Percentiles rank a stretch among this genome's conserved stretches.
phyloP scores from a whole-genome alignment of 768 basidiomycete species.

The Kwoniella shandongensis region DNA sequence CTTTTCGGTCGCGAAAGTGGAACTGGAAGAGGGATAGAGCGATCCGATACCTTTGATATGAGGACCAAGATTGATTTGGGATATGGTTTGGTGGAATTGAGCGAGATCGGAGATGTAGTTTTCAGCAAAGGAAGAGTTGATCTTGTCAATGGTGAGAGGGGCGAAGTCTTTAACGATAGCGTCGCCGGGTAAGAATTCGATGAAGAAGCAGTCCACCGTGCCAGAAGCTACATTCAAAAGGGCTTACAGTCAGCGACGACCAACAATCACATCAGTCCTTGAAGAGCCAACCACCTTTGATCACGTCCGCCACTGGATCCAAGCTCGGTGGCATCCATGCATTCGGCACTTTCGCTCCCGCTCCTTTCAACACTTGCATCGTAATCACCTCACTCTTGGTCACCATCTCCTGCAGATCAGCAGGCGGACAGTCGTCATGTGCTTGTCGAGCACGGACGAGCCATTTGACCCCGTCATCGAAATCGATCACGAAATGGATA shows the following conservation, averaged over 20 bases:
- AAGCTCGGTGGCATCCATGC: conserved; percentile 6
- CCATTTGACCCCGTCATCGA: conserved; percentile 25
- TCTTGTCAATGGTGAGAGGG: too few relatives aligned
- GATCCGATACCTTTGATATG: not conserved
- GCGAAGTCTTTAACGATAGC: too few relatives aligned
- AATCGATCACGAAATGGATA: conserved; percentile 14
- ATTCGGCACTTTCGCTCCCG: conserved; percentile 4
- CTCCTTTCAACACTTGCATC: conserved; percentile 7
- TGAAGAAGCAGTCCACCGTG: conserved; percentile 16
- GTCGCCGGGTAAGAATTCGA: conserved; percentile 6
- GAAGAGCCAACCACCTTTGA: not conserved
- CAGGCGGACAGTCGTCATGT: not conserved
- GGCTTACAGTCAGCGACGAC: not conserved
- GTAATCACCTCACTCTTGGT: conserved; percentile 17
- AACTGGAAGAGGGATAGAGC: too few relatives aligned
- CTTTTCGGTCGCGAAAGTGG: not conserved
- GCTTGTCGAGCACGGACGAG: conserved; percentile 13
- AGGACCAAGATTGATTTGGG: not conserved
- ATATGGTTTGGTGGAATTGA: not conserved
- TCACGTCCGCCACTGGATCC: not conserved
- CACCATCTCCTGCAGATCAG: not conserved
- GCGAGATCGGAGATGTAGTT: too few relatives aligned
- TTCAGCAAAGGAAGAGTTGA: too few relatives aligned
- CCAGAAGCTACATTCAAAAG: not conserved
- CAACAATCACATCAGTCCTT: not conserved